Base-by-base conservation (phyloP, 2,329 filamentous ascomycete species). In the Beauveria caledonica region DNA sequence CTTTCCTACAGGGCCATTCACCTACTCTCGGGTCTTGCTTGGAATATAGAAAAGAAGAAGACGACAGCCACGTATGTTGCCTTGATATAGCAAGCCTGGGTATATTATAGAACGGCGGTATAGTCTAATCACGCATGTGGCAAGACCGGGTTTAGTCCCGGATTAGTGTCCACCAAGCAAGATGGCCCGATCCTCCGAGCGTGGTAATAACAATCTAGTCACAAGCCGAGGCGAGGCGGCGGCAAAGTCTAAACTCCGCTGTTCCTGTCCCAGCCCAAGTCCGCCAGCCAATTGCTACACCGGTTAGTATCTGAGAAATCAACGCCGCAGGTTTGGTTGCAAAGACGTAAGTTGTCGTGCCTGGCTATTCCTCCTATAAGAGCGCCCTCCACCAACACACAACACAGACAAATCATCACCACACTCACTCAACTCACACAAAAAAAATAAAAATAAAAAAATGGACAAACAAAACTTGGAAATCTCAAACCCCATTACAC, bases 401-500 rank as follows among this genome's bases (percentile, higher is more conserved):
- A 50, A 51, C n/a, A 15, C 2, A 6, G 1, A 53, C 5, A 3
- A 3, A 0, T 10, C n/a, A 50, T 23, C 11, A 9, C 1, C 5
- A 33, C 27, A 21, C n/a, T 21, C 11, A 9, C n/a, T 15, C 11
- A 36, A 25, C 15, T 19, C 1, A 3, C 13, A 5, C 23, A 9
- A 27, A 55, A 4, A 33, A 33, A 27, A 27, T 1, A 27, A 27
- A 2, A 8, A 27, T 8, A 27, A 27, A 33, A 33, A 25, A 45
- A 57, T 46, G 54, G 13, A n/a, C 3, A 46, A 46, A 8, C 11
- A 57, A 11, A 33, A 11, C 10, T 50, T 59, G 25, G 27, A 50
- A 36, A 57, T 61, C 23, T 10, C 42, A 36, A 40, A 77, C 29
- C 75, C 80, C 0, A 66, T 83, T 17, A 80, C 75, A 42, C 73